phyloP scores from a whole-genome alignment of 306 rosid species.

The Cicer arietinum region DNA sequence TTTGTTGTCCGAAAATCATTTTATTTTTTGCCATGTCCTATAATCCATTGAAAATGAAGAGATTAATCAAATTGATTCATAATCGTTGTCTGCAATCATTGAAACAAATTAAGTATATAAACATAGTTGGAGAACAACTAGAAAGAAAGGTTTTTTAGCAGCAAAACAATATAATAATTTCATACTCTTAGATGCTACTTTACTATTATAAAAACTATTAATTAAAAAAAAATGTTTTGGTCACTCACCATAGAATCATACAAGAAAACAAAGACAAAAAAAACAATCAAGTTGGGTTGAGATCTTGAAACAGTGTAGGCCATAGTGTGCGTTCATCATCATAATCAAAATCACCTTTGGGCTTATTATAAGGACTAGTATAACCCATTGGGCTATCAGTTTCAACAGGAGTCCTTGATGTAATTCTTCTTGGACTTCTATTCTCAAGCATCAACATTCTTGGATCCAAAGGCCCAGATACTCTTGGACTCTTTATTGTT shows the following conservation, averaged over 20 bases:
- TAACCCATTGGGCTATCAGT: slow-evolving; percentile 55
- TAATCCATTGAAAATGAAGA: no score
- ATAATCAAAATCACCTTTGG: slow-evolving; percentile 50
- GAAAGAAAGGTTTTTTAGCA: slow-evolving; percentile 14
- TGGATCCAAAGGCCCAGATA: slow-evolving; percentile 57
- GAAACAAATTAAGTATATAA: slow-evolving; percentile 14
- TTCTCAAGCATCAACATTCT: slow-evolving; percentile 37
- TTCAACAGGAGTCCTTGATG: slow-evolving; percentile 44
- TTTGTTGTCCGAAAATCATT: no score
- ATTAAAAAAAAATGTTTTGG: slow-evolving; percentile 3
- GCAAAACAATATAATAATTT: slow-evolving; percentile 24
- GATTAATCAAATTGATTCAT: no score
- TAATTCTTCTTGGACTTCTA: slow-evolving; percentile 48
- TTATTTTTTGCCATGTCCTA: no score
- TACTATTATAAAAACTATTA: not conserved
- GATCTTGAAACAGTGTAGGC: slow-evolving; percentile 82
- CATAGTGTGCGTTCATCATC: slow-evolving; percentile 69
- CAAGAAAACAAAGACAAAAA: not conserved
- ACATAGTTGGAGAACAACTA: slow-evolving; percentile 36
- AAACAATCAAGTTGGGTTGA: slow-evolving; percentile 72
- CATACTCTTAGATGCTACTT: not conserved
- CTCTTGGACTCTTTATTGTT: slow-evolving; percentile 57
- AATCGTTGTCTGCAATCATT: no score
- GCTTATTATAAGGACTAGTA: slow-evolving; percentile 51
- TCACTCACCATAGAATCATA: slow-evolving; percentile 37